These are phyloP conservation scores for Lactarius akahatsu DNA, from an alignment of 768 basidiomycete species.

Conservation along the genomic window DNA sequence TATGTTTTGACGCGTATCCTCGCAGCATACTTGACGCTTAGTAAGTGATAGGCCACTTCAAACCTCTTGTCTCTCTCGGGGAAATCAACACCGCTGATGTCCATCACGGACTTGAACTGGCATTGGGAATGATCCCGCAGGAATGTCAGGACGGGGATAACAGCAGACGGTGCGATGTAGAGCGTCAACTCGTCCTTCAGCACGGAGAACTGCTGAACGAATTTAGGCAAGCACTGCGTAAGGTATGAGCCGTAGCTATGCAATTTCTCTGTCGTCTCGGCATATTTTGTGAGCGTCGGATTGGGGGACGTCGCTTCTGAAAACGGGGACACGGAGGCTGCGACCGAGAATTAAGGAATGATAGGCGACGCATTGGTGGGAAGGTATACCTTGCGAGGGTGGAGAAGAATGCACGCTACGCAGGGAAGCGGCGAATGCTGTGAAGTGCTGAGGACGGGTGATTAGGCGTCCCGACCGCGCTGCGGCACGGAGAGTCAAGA, in stretches of 20 bases:
- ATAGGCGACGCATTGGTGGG: conserved; percentile 1
- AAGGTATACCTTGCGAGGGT: conserved; percentile 46
- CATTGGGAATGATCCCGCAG: conserved; percentile 93
- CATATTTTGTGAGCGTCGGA: conserved; percentile 69
- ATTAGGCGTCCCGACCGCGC: conserved; percentile 46
- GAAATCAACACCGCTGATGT: conserved; percentile 94
- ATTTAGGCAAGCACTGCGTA: conserved; percentile 91
- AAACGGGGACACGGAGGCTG: conserved; percentile 78
- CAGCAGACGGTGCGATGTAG: conserved; percentile 77
- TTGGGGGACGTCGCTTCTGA: conserved; percentile 87
- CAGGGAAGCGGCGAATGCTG: conserved; percentile 21
- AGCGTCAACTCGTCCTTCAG: conserved; percentile 94
- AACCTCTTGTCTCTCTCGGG: conserved; percentile 92
- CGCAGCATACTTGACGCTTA: conserved; percentile 75
- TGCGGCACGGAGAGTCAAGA: conserved; percentile 46
- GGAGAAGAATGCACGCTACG: conserved; percentile 33
- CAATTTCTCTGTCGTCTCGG: conserved; percentile 70
- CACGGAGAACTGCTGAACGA: conserved; percentile 96
- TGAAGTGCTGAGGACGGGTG: conserved; percentile 36
- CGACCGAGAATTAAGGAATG: background rate
- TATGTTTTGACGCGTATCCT: conserved; percentile 97
- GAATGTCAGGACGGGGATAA: conserved; percentile 86
- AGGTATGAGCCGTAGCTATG: conserved; percentile 94
- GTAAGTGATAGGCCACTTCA: conserved; percentile 94
- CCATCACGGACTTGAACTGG: conserved; percentile 90